Percentiles rank a stretch among this genome's conserved stretches.
phyloP scores from a whole-genome alignment of 495 filamentous ascomycete genomes.

The Parachaetomium inaequale region DNA sequence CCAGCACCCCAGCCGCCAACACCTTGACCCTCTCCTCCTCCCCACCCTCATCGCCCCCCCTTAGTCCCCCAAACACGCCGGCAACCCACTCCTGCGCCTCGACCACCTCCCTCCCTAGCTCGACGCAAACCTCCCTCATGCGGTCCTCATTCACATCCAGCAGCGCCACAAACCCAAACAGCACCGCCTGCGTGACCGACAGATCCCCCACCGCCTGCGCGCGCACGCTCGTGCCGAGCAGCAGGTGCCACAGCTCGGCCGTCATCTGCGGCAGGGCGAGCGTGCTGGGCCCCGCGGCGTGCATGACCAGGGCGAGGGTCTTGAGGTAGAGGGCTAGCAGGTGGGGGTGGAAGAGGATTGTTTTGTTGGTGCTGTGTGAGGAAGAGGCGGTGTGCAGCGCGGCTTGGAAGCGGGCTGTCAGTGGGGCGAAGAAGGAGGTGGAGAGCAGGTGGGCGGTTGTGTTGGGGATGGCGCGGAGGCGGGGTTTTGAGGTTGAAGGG shows the following conservation, averaged over 20 bases:
- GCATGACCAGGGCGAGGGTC: slow-evolving; percentile 61
- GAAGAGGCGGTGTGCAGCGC: slow-evolving; percentile 41
- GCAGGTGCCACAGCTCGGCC: slow-evolving; percentile 63
- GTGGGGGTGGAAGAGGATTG: slow-evolving; percentile 55
- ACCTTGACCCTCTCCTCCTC: slow-evolving; percentile 62
- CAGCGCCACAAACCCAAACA: slow-evolving; percentile 76
- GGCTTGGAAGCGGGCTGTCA: slow-evolving; percentile 58
- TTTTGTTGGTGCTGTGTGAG: slow-evolving; percentile 31
- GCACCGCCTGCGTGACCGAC: slow-evolving; percentile 63
- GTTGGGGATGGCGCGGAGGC: slow-evolving; percentile 66
- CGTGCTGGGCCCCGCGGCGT: slow-evolving; percentile 62
- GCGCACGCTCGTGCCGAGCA: slow-evolving; percentile 45
- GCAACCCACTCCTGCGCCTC: slow-evolving; percentile 52
- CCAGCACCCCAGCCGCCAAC: slow-evolving; percentile 78
- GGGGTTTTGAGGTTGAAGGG: slow-evolving; percentile 39
- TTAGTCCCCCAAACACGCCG: slow-evolving; percentile 39
- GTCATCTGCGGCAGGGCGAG: slow-evolving; percentile 64
- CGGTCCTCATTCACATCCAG: slow-evolving; percentile 82
- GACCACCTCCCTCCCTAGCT: slow-evolving; percentile 53
- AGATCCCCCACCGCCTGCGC: slow-evolving; percentile 53
- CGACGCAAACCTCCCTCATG: slow-evolving; percentile 66
- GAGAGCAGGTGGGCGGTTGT: slow-evolving; percentile 69
- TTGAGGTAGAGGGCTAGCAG: slow-evolving; percentile 61
- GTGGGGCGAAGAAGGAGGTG: slow-evolving; percentile 76
- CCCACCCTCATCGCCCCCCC: slow-evolving; percentile 44